These are phyloP conservation scores for Amphicarpaea edgeworthii DNA, from an alignment of 306 rosid genomes.

Conservation along the genomic window DNA sequence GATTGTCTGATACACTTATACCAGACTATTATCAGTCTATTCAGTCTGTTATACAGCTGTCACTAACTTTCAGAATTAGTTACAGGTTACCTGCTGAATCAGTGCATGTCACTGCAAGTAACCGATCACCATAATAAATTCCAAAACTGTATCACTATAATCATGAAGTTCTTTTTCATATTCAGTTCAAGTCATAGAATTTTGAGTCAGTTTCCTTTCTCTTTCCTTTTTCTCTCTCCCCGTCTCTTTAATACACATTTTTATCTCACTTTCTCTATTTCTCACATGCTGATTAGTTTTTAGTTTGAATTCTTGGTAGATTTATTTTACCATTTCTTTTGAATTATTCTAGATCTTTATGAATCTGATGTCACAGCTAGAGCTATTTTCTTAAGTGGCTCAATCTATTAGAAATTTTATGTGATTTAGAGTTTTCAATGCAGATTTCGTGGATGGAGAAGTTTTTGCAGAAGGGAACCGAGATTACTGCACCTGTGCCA, in stretches of 20 bases:
- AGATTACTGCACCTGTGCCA: slow-evolving; percentile 98
- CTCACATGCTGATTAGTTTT: not conserved
- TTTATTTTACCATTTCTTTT: slow-evolving; percentile 31
- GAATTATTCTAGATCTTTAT: slow-evolving; percentile 25
- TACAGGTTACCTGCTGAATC: not conserved
- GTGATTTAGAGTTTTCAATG: slow-evolving; percentile 41
- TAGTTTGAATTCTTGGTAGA: slow-evolving; percentile 23
- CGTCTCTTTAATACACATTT: not conserved
- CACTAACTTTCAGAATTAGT: not conserved
- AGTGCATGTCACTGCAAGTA: not conserved
- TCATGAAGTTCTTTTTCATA: not conserved
- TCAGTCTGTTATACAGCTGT: not conserved
- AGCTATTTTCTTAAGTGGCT: slow-evolving; percentile 13
- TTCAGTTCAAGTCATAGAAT: slow-evolving; percentile 1
- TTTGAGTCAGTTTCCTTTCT: not conserved
- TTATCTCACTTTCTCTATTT: not conserved
- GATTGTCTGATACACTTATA: not conserved
- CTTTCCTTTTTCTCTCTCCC: not conserved
- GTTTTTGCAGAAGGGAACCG: slow-evolving; percentile 88
- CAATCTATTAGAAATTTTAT: slow-evolving; percentile 29
- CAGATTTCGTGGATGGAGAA: slow-evolving; percentile 99
- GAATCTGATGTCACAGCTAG: slow-evolving; percentile 19
- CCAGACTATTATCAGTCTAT: not conserved
- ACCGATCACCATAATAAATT: not conserved
- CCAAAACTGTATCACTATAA: not conserved